These are phyloP conservation scores for Stropharia rugosoannulata DNA, from an alignment of 768 basidiomycete species.

Conservation along the genomic window DNA sequence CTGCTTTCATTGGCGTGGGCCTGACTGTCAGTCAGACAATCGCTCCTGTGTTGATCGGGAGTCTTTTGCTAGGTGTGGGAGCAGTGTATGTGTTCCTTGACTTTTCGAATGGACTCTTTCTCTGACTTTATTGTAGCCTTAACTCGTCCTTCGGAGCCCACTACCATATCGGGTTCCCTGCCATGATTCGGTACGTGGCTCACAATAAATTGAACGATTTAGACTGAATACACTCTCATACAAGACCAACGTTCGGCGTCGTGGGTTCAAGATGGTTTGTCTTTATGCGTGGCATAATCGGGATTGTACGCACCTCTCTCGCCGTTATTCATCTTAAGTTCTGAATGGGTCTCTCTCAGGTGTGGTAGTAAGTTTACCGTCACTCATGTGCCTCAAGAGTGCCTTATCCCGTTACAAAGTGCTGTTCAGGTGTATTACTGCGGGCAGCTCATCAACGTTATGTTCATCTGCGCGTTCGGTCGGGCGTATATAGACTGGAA, in stretches of 20 bases:
- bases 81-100: conserved; percentile 6
- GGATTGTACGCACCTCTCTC: conserved; percentile 7
- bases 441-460: conserved; percentile 11
- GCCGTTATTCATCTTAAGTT: background rate
- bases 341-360: background rate
- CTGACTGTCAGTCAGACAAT: conserved; percentile 13
- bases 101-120: background rate
- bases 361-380: conserved; percentile 12
- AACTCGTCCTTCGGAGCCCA: conserved; percentile 15
- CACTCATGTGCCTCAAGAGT: no score
- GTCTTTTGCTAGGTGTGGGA: conserved; percentile 7
- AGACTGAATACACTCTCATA: background rate
- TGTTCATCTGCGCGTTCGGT: conserved; percentile 13
- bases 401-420: background rate
- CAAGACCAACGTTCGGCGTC: conserved; percentile 13
- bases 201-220: background rate
- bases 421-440: conserved; percentile 14
- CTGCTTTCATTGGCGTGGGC: conserved; percentile 14
- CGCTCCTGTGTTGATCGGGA: conserved; percentile 11
- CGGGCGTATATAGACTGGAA: conserved; percentile 9
- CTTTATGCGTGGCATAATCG: conserved; percentile 10
- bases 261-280: conserved; percentile 15
- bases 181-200: conserved; percentile 13
- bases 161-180: conserved; percentile 15
- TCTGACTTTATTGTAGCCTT: conserved; percentile 1